Percentiles rank a stretch among this genome's conserved stretches.
Evolutionary conservation across 148 eudicot genomes (phyloP).

Genomic region (Spergularia marina): DNA sequence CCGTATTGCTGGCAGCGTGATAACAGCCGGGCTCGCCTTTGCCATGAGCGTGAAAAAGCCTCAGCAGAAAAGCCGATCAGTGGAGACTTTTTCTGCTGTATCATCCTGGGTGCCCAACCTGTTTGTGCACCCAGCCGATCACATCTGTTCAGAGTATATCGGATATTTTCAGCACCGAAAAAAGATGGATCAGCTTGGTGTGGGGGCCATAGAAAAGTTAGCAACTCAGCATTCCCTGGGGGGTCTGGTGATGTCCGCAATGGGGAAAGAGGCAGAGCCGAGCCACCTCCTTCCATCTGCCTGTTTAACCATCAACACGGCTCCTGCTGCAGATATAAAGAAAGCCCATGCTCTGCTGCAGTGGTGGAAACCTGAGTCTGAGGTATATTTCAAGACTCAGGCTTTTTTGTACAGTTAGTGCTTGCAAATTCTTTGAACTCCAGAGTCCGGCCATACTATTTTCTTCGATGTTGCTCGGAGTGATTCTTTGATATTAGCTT

Average conservation of each 20-base stretch:
- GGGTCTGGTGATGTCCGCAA: slow-evolving; percentile 58
- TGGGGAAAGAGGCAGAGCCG: slow-evolving; percentile 66
- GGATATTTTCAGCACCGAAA: slow-evolving; percentile 64
- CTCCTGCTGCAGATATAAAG: slow-evolving; percentile 45
- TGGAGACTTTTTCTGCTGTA: slow-evolving; percentile 42
- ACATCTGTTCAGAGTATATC: slow-evolving; percentile 56
- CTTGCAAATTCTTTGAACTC: background rate
- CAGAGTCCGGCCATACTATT: background rate
- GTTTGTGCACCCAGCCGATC: slow-evolving; percentile 57
- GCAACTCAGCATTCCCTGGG: slow-evolving; percentile 87
- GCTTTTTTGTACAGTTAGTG: slow-evolving; percentile 37
- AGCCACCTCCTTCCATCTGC: slow-evolving; percentile 86
- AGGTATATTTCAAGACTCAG: slow-evolving; percentile 45
- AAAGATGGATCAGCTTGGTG: slow-evolving; percentile 61
- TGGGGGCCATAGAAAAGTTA: slow-evolving; percentile 48
- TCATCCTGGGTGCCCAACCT: slow-evolving; percentile 52
- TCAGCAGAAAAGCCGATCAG: slow-evolving; percentile 27
- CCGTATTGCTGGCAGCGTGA: slow-evolving; percentile 75
- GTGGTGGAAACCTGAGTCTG: slow-evolving; percentile 74
- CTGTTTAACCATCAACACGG: slow-evolving; percentile 48
- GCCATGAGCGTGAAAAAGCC: slow-evolving; percentile 45
- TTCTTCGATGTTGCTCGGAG: background rate
- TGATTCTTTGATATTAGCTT: slow-evolving; percentile 1
- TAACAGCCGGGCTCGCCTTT: slow-evolving; percentile 90
- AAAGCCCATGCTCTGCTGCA: slow-evolving; percentile 82